Base-by-base conservation (phyloP, 345 rosid genomes). In the Eucalyptus erythrocorys region DNA sequence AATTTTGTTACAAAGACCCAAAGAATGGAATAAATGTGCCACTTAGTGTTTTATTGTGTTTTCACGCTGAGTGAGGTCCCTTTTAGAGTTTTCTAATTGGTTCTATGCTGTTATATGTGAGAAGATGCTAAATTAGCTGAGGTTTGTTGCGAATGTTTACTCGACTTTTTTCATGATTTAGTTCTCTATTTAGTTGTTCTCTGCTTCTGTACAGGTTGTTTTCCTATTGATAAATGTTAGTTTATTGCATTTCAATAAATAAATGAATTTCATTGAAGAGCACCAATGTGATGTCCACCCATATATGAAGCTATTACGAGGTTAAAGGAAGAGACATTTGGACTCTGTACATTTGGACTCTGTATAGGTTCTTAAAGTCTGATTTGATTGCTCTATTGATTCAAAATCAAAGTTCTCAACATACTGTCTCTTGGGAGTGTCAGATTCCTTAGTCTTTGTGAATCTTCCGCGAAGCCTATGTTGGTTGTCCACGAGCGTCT, bases 391-490 rank as follows among this genome's bases (percentile, higher is more conserved):
- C n/a, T n/a, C n/a, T n/a, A n/a, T n/a, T n/a, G n/a, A n/a, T n/a
- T n/a, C n/a, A n/a, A n/a, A n/a, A n/a, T n/a, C n/a, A n/a, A n/a
- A n/a, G n/a, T n/a, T n/a, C n/a, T n/a, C n/a, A n/a, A n/a, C n/a
- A n/a, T 64, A 93, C 87, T 87, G 93, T 93, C 91, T 93, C 95
- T 87, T 94, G 76, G 90, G 87, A 86, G 88, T 88, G 13, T 93
- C 94, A 14, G 86, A 82, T 66, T 96, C 99, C 88, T 96, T 98
- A 1, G 97, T 95, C 95, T 93, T 98, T 6, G 99, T 99, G 91
- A 98, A 98, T 95, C 99, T 94, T 93, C 99, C 99, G 24, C 99
- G 98, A 89, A 98, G 91, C 92, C 99, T 94, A 3, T 99, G 99
- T 89, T 98, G 99, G 90, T 95, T 95, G 92, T 98, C 99, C 3